These are phyloP conservation scores for Cryptomeria japonica DNA, from an alignment of 75 land plant genomes.

Conservation along the genomic window DNA sequence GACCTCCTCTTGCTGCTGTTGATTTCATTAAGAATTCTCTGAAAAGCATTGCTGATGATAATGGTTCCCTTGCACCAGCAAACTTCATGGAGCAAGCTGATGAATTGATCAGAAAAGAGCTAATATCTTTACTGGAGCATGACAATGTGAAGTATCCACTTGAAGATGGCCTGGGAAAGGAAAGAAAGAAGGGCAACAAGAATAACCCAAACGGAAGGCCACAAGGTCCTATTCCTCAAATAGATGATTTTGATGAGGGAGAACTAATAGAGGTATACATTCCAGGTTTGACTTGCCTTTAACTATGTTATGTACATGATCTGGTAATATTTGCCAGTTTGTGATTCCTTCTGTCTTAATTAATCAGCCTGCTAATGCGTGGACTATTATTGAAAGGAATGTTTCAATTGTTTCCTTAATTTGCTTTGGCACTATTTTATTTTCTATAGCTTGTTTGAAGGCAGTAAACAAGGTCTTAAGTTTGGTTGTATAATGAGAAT, in stretches of 20 bases:
- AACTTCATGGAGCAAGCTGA: conserved; percentile 87
- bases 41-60: conserved; percentile 60
- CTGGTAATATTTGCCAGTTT: background rate
- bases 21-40: conserved; percentile 64
- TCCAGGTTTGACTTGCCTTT: background rate
- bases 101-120: conserved; percentile 77
- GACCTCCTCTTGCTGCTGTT: conserved; percentile 76
- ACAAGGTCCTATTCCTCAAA: conserved; percentile 38
- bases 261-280: conserved; percentile 66
- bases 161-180: conserved; percentile 61
- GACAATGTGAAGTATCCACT: conserved; percentile 94
- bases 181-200: conserved; percentile 69
- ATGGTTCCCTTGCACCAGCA: conserved; percentile 73
- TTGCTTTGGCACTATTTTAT: background rate
- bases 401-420: background rate
- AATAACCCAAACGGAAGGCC: conserved; percentile 43
- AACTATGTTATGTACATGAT: background rate
- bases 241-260: conserved; percentile 91
- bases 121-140: conserved; percentile 74
- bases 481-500: background rate
- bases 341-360: too few species aligned
- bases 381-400: background rate
- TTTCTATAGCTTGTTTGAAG: background rate
- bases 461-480: background rate
- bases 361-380: too few species aligned